A percentile compares a stretch with the other conserved stretches of the same genome.
Conservation (phyloP, 805 yeast genomes). For the Kodamaea sagamina region DNA sequence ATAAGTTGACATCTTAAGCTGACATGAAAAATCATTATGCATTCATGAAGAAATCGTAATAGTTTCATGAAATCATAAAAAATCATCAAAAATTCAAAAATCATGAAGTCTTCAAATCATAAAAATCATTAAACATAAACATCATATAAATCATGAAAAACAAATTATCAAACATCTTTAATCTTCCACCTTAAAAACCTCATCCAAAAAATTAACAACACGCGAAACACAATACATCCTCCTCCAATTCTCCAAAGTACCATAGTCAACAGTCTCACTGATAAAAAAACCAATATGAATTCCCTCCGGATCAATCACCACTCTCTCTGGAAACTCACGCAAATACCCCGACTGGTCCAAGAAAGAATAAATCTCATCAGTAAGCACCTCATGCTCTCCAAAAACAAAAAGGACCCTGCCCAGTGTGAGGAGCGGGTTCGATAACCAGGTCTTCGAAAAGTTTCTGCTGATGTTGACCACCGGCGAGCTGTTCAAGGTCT, state of each 20-base stretch:
- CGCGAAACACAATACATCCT: slow-evolving; percentile 1
- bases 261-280: slow-evolving; percentile 12
- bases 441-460: slow-evolving; percentile 9
- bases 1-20: too few species aligned
- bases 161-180: too few species aligned
- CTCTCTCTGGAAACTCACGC: slow-evolving; percentile 12
- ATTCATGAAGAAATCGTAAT: too few species aligned
- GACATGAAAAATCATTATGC: too few species aligned
- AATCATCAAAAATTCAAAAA: too few species aligned
- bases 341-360: slow-evolving; percentile 7
- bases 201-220: slow-evolving; percentile 9
- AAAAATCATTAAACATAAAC: too few species aligned
- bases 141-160: too few species aligned
- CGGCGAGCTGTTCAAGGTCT: slow-evolving; percentile 2
- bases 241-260: slow-evolving; percentile 10
- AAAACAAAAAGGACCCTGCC: slow-evolving; percentile 12
- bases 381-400: slow-evolving; percentile 15
- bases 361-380: slow-evolving; percentile 14
- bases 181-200: too few species aligned
- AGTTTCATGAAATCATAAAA: too few species aligned
- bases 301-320: slow-evolving; percentile 14
- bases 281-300: slow-evolving; percentile 12
- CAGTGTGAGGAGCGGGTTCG: slow-evolving; percentile 9
- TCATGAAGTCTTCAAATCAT: too few species aligned
- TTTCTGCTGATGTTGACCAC: slow-evolving; percentile 12